phyloP scores from a whole-genome alignment of 139 green algal genomes.

The Nannochloris sp. region DNA sequence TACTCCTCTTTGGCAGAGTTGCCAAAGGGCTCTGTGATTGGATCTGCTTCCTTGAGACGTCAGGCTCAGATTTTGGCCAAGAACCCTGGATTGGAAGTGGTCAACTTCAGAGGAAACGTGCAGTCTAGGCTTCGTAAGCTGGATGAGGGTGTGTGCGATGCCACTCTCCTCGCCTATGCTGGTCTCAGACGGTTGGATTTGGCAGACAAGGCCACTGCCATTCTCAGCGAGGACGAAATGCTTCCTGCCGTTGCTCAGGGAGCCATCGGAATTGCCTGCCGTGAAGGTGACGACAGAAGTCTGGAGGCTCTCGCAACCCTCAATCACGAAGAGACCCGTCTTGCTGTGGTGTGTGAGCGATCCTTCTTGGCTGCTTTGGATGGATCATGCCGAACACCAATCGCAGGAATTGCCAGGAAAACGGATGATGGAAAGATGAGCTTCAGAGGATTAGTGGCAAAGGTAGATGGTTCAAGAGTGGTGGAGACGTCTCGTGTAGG shows the following conservation, averaged over 20 bases:
- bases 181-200: conserved; percentile 94
- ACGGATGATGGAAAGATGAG: conserved; percentile 51
- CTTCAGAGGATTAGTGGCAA: conserved; percentile 89
- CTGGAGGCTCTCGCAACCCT: conserved; percentile 68
- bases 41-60: conserved; percentile 80
- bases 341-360: conserved; percentile 90
- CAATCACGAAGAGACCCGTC: conserved; percentile 95
- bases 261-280: conserved; percentile 96
- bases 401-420: conserved; percentile 65
- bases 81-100: conserved; percentile 87
- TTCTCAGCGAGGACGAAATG: conserved; percentile 64
- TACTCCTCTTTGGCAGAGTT: conserved; percentile 71
- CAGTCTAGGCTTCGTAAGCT: conserved; percentile 95
- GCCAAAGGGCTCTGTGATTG: conserved; percentile 79
- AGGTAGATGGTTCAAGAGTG: conserved; percentile 76
- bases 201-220: conserved; percentile 82
- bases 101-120: conserved; percentile 98
- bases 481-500: conserved; percentile 45
- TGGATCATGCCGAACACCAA: conserved; percentile 95
- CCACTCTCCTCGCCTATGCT: conserved; percentile 90
- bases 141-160: conserved; percentile 76
- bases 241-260: conserved; percentile 52
- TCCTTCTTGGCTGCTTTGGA: conserved; percentile 92
- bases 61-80: conserved; percentile 93
- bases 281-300: conserved; percentile 64